Evolutionary conservation across 306 rosid genomes (phyloP), one percentile per base, ranked within the genome.

Genomic region (Vigna unguiculata): DNA sequence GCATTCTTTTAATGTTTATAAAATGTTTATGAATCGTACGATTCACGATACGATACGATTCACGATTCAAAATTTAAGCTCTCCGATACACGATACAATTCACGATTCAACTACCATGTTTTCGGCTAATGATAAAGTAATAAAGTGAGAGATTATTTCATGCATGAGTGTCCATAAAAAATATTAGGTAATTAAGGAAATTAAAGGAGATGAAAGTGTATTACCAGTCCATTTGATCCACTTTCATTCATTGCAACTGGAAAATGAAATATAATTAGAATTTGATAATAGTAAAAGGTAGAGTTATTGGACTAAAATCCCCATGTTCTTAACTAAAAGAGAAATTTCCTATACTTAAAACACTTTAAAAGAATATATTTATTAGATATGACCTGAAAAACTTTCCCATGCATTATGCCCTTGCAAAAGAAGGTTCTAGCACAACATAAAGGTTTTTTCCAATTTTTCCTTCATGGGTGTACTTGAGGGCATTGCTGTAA

Each of bases 401-500:
- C 59, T 22, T 79, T 21, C 82, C 81, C 30, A 55, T 78, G 53
- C 70, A 82, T 69, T 80, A 86, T 24, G 77, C 83, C 40, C 83
- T 77, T 76, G 71, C 84, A 72, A 67, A 77, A 46, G 83, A 62
- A 15, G 92, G 88, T 69, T 86, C 83, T 3, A 82, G 66, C 40
- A 89, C 86, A 76, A 86, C 86, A 10, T 80, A 85, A 36, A 93
- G 88, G 40, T 86, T 89, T 64, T 90, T 83, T 48, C 96, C 96
- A 76, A 93, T 93, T 77, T 89, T 87, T 59, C 97, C 97, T 88
- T 93, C 90, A 79, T 86, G 96, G 28, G 97, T 93, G 75, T 90
- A 93, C 89, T 93, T 93, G 85, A 90, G 83, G 25, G 96, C 97
- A 45, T 93, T 93, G 85, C 97, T 92, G 97, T 84, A 73, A 77